Evolutionary conservation across 1,284 basidiomycete genomes (phyloP).

Genomic region (Pseudozyma tsukubaensis): DNA sequence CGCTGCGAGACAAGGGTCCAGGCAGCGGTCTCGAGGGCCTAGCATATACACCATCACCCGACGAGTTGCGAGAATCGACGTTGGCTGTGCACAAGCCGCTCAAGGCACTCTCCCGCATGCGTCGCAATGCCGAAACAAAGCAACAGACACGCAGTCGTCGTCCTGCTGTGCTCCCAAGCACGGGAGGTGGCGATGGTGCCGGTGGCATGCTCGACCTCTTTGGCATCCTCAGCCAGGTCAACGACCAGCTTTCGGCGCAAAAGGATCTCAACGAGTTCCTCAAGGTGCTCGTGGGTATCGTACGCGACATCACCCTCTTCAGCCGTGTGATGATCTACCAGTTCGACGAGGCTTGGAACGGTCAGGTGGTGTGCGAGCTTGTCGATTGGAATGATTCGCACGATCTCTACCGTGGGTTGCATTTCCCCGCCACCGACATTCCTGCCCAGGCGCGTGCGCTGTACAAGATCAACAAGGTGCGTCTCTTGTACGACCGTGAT

Average conservation of each 20-base stretch:
- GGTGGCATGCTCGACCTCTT: constrained; percentile 63
- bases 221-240: constrained; percentile 81
- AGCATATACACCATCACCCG: constrained; percentile 50
- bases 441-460: constrained; percentile 74
- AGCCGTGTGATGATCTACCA: constrained; percentile 85
- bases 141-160: constrained; percentile 29
- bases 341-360: constrained; percentile 77
- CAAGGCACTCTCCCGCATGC: constrained; percentile 76
- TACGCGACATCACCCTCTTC: constrained; percentile 76
- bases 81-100: constrained; percentile 80
- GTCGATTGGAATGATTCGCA: constrained; percentile 84
- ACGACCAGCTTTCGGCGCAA: constrained; percentile 82
- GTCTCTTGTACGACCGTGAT: constrained; percentile 82
- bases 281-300: constrained; percentile 81
- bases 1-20: constrained; percentile 11
- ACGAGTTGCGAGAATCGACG: constrained; percentile 79
- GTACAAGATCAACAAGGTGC: constrained; percentile 79
- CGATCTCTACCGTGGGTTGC: constrained; percentile 80
- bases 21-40: constrained; percentile 50
- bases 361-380: constrained; percentile 83
- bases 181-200: constrained; percentile 32
- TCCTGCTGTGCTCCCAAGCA: constrained; percentile 29
- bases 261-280: constrained; percentile 79
- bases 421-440: constrained; percentile 76
- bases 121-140: constrained; percentile 42